These are phyloP conservation scores for Eragrostis curvula DNA, from an alignment of 176 grass and related monocot species.

Conservation along the genomic window DNA sequence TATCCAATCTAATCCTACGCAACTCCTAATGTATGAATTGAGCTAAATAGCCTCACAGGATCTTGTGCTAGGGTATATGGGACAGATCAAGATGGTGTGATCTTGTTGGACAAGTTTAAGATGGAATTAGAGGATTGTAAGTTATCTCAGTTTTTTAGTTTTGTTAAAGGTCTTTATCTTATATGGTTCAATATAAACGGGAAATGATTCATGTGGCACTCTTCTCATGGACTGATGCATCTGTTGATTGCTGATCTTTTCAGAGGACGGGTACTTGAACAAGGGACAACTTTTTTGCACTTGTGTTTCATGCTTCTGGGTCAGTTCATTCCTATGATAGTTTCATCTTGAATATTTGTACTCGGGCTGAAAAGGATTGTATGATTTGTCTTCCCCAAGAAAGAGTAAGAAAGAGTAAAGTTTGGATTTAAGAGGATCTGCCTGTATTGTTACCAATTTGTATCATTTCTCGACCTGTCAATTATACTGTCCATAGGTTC, in stretches of 20 bases:
- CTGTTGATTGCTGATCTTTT: neutral
- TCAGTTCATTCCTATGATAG: neutral
- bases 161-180: neutral
- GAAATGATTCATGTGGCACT: neutral
- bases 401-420: neutral
- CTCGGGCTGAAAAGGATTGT: neutral
- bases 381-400: neutral
- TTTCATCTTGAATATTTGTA: slow-evolving; percentile 5
- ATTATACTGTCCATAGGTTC: neutral
- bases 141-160: neutral
- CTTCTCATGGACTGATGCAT: neutral
- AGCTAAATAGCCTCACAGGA: neutral
- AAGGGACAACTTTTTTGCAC: neutral
- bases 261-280: neutral
- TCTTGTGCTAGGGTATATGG: neutral
- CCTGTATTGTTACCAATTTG: neutral
- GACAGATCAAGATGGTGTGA: neutral
- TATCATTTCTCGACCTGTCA: neutral
- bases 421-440: neutral
- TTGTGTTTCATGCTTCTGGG: neutral
- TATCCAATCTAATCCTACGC: neutral
- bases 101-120: slow-evolving; percentile 12
- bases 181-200: slow-evolving; percentile 6
- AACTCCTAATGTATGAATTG: neutral
- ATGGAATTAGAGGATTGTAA: neutral